Evolutionary conservation across 106 monocot genomes (phyloP), one percentile per base, ranked within the genome.

Genomic region (Triglochin maritima): DNA sequence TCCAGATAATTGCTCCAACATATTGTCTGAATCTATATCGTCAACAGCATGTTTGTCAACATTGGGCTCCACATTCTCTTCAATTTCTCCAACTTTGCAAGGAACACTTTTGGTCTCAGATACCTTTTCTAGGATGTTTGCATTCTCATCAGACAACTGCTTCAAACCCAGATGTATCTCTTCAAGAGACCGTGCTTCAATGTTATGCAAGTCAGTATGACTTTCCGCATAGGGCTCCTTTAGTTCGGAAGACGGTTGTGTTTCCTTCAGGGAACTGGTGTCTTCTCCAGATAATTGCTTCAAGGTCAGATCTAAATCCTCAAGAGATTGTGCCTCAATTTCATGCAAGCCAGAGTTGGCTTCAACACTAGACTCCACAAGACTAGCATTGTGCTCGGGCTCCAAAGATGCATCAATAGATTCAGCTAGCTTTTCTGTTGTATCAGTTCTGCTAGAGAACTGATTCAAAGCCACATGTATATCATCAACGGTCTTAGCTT

Each of bases 401-500:
- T 72, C 11, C 1, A n/a, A 62, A 64, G 47, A 64, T 3, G 17
- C 16, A 7, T 64, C 14, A 15, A 48, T 14, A 46, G 17, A 64
- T 64, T 49, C 8, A 0, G 6, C 49, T 3, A 0, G 4, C 8
- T 47, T 58, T 12, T 44, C 53, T 52, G 50, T 6, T 69, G 56
- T 6, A 15, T 69, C 15, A 14, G 57, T 5, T 47, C 7, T 46
- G 56, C 11, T 57, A 56, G 56, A 56, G 9, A 69, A 6, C 5
- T 51, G 54, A 44, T 66, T 67, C 47, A 62, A 57, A 17, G 57
- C 66, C 44, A 44, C 47, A 54, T 75, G 70, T 56, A 66, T 61
- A 53, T 78, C 82, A 50, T 69, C 77, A 14, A 50, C 46, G 42
- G 59, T 66, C 41, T 55, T 74, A 61, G 68, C 77, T 63, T 74